Evolutionary conservation across 331 rosid genomes (phyloP), one percentile per base, ranked within the genome.

Genomic region (Phaseolus coccineus): DNA sequence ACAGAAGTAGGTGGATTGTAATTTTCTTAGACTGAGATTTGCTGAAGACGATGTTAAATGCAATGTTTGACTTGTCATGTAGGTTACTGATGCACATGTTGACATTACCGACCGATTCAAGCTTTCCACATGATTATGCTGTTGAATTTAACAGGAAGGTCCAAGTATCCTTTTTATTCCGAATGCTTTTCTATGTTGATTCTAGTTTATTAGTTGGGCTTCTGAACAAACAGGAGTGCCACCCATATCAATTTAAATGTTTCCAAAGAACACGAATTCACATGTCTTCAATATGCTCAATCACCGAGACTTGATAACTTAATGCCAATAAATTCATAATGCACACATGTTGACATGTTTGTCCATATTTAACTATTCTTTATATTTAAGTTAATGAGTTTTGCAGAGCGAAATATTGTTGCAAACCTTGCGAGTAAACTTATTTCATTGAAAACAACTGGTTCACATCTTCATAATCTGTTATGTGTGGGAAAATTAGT

Each of bases 61-160:
- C 50, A 73, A 74, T 77, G 24, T 16, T 87, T 83, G 30, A 78
- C 39, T 78, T 55, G 50, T 71, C 25, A 53, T 84, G 85, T 77
- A 95, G 99, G 78, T 87, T 95, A 83, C 74, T 93, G 88, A 89
- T 84, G 90, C 85, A 88, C 81, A 79, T 91, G 78, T 87, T 95
- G 57, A 81, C 81, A 52, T 85, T 95, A 83, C 97, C 97, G 53
- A 48, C 69, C 5, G 97, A 91, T 71, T 88, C 88, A 51, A 75
- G 84, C 80, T 81, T 95, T 83, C 94, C 97, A 24, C 84, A 56
- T 51, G 94, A 89, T 82, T 95, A 92, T 83, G 88, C 79, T 77
- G 81, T 69, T 80, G 88, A 85, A 48, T 95, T 90, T 85, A 92
- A 95, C 62, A 66, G 67, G 63, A 91, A 84, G 67, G 82, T 93